These are phyloP conservation scores for Heliocybe sulcata DNA, from an alignment of 1,284 basidiomycete genomes.

Conservation along the genomic window DNA sequence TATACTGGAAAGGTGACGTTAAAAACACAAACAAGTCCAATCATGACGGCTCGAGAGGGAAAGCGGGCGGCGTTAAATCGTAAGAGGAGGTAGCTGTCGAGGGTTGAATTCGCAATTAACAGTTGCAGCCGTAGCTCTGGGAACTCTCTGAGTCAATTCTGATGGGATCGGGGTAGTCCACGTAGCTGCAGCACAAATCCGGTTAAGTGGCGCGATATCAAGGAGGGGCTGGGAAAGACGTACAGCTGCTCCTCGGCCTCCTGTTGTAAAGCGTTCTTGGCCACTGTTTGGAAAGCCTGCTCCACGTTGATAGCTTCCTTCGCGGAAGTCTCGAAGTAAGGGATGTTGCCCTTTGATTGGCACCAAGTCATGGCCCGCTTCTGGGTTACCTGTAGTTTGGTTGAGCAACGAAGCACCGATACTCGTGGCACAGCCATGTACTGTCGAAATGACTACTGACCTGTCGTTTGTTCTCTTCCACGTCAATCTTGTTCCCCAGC, in stretches of 20 bases:
- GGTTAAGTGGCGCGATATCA: slow-evolving; percentile 1
- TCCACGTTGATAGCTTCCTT: slow-evolving; percentile 99
- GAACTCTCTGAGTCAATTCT: slow-evolving; percentile 91
- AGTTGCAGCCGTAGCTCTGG: slow-evolving; percentile 91
- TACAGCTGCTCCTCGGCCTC: slow-evolving; percentile 95
- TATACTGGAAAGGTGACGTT: not conserved
- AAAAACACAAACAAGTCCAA: not conserved
- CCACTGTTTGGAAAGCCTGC: slow-evolving; percentile 99
- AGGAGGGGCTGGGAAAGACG: slow-evolving; percentile 23
- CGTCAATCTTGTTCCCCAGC: slow-evolving; percentile 99
- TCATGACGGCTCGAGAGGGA: not conserved
- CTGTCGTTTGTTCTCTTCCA: slow-evolving; percentile 98
- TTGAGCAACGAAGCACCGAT: not conserved
- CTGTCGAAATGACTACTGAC: slow-evolving; percentile 34
- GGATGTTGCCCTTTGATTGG: slow-evolving; percentile 98
- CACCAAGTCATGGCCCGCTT: slow-evolving; percentile 99
- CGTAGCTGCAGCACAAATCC: slow-evolving; percentile 54
- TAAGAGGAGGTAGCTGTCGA: not conserved
- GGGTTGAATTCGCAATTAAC: slow-evolving; percentile 37
- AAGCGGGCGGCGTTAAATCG: not conserved
- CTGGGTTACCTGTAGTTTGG: slow-evolving; percentile 76
- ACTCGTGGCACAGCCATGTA: not conserved
- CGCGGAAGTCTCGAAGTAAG: slow-evolving; percentile 99
- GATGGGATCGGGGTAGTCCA: slow-evolving; percentile 99
- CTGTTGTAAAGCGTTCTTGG: slow-evolving; percentile 96